Percentiles rank a stretch among this genome's conserved stretches.
Evolutionary conservation across 1,284 basidiomycete genomes (phyloP).

Genomic region (Sanghuangporus weigelae): DNA sequence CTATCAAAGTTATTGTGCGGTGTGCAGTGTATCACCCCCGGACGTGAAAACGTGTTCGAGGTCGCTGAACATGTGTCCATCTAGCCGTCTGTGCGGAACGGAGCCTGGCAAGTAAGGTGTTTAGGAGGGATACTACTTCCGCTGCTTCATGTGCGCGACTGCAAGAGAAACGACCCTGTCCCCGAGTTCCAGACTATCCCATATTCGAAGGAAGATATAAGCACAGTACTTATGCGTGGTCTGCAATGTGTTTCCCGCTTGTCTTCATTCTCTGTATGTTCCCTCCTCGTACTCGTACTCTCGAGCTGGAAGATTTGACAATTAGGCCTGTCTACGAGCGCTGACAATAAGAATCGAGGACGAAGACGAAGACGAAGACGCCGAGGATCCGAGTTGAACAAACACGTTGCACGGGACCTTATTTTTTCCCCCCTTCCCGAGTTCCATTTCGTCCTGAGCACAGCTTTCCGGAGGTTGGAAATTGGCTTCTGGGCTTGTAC

Average conservation of each 20-base stretch:
- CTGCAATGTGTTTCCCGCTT: background rate
- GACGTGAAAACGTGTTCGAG: background rate
- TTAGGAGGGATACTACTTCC: too few relatives aligned
- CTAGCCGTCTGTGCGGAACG: too few relatives aligned
- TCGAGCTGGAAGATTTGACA: background rate
- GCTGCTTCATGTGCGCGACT: too few relatives aligned
- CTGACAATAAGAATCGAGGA: too few relatives aligned
- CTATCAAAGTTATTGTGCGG: too few relatives aligned
- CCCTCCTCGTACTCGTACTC: background rate
- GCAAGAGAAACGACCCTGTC: too few relatives aligned
- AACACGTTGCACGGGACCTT: background rate
- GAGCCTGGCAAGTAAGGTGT: too few relatives aligned
- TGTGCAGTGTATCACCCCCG: too few relatives aligned
- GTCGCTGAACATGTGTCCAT: background rate
- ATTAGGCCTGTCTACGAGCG: too few relatives aligned
- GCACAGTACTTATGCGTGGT: background rate
- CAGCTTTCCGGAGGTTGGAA: background rate
- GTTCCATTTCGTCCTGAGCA: background rate
- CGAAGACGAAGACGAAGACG: too few relatives aligned
- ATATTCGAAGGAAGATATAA: background rate
- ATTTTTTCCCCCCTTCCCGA: background rate
- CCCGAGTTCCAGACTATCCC: too few relatives aligned
- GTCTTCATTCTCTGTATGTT: background rate
- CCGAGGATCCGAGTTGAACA: background rate
- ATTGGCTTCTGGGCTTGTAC: background rate